Percentiles rank a stretch among this genome's conserved stretches.
Evolutionary conservation across 306 rosid species (phyloP).

Genomic region (Malus sylvestris): DNA sequence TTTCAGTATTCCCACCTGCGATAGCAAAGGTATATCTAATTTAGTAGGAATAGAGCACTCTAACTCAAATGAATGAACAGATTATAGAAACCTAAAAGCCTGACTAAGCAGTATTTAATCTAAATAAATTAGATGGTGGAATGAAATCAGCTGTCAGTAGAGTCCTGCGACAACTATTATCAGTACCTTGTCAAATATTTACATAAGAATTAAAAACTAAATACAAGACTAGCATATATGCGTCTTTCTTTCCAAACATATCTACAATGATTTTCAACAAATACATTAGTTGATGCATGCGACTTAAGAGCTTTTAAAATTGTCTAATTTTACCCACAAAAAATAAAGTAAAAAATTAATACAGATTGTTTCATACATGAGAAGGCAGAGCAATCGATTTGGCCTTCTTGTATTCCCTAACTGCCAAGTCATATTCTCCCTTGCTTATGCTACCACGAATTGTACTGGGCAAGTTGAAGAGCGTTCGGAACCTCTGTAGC

Average conservation of each 20-base stretch:
- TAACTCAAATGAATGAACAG: background rate
- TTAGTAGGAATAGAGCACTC: constrained; percentile 1
- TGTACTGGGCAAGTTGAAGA: constrained; percentile 91
- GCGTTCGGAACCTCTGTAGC: constrained; percentile 95
- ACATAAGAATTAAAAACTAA: background rate
- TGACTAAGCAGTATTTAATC: background rate
- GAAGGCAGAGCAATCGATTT: constrained; percentile 93
- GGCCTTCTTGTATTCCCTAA: constrained; percentile 98
- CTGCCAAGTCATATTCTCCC: constrained; percentile 98
- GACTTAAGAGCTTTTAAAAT: background rate
- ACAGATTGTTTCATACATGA: constrained; percentile 51
- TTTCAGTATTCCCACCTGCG: constrained; percentile 90
- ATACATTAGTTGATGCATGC: background rate
- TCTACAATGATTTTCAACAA: background rate
- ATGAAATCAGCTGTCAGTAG: background rate
- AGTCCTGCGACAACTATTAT: background rate
- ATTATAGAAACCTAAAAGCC: background rate
- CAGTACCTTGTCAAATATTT: background rate
- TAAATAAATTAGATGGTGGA: background rate
- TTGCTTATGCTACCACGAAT: constrained; percentile 91
- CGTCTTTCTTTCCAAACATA: background rate
- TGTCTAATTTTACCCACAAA: background rate
- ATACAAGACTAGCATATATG: background rate
- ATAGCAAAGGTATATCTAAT: constrained; percentile 6
- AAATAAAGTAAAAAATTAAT: background rate